A percentile compares a stretch with the other conserved stretches of the same genome.
phyloP scores from a whole-genome alignment of 257 asterid species.

The Vinca minor region DNA sequence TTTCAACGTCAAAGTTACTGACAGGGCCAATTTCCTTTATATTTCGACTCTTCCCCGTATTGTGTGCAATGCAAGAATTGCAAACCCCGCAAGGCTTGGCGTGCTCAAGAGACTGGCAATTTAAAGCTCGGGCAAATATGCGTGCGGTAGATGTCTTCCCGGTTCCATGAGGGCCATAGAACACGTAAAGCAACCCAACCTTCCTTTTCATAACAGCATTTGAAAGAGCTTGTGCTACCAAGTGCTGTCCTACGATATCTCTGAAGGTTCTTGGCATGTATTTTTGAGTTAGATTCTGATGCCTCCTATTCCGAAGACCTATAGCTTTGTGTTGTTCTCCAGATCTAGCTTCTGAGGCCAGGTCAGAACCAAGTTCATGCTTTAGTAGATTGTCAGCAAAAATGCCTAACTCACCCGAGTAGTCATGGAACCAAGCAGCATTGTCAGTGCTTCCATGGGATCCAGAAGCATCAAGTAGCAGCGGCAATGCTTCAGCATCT shows the following conservation, averaged over 20 bases:
- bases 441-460: conserved; percentile 64
- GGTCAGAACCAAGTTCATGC: conserved; percentile 64
- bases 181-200: conserved; percentile 67
- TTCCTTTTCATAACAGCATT: conserved; percentile 61
- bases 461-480: conserved; percentile 63
- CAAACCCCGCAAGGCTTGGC: conserved; percentile 78
- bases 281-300: conserved; percentile 71
- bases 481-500: conserved; percentile 73
- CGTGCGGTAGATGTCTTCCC: conserved; percentile 84
- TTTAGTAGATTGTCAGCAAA: conserved; percentile 71
- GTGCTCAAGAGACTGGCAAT: conserved; percentile 61
- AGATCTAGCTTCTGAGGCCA: conserved; percentile 76
- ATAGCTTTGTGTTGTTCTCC: conserved; percentile 33
- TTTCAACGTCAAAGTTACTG: conserved; percentile 48
- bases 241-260: conserved; percentile 81
- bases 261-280: conserved; percentile 73
- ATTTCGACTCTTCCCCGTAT: conserved; percentile 47
- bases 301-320: conserved; percentile 42
- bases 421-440: conserved; percentile 67
- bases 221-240: conserved; percentile 82
- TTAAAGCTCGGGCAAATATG: conserved; percentile 70
- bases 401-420: conserved; percentile 81
- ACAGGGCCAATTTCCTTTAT: conserved; percentile 71
- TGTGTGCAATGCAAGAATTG: conserved; percentile 52
- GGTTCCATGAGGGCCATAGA: conserved; percentile 86